Base-by-base conservation (phyloP, 306 rosid species). In the Oxytropis ochrocephala region DNA sequence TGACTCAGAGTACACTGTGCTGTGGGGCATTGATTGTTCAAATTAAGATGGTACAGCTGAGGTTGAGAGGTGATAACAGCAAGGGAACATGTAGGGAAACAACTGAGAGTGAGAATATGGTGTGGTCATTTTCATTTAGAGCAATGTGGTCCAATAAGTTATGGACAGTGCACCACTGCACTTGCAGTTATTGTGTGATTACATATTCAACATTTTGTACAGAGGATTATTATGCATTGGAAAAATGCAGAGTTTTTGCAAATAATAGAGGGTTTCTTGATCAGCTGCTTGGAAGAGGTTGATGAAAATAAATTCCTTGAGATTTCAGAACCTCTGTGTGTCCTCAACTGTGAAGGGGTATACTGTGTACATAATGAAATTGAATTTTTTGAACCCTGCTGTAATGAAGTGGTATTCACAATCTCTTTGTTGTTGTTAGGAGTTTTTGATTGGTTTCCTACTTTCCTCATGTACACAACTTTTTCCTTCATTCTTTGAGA, bases 201-300 rank as follows among this genome's bases (percentile, higher is more conserved):
- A 42, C 12, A 2, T 11, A n/a, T 32, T 74, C 61, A 49, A 32
- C 62, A 54, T 56, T 68, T 47, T 8, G 74, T 44, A 8, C 69
- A 47, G 67, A n/a, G n/a, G n/a, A 57, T 61, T 74, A 18, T 30
- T 47, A 3, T 66, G 66, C 68, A 58, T 43, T 65, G 52, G 49
- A 29, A 14, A 24, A 61, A 69, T 55, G 67, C 24, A 51, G n/a
- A 9, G 56, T 12, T 55, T 69, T 21, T 54, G 32, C 36, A 9
- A 49, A 61, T 41, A 17, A 14, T 7, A 36, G 0, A 29, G 5
- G 21, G 21, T 41, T 54, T 41, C 57, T 39, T 65, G 51, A 59
- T 64, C 64, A 66, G 61, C 17, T 70, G 39, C 13, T 63, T 21
- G 67, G 39, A 70, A 53, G 64, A 67, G 72, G 36, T 18, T 64